Evolutionary conservation across 495 filamentous ascomycete genomes (phyloP).

Genomic region (Tuber melanosporum): DNA sequence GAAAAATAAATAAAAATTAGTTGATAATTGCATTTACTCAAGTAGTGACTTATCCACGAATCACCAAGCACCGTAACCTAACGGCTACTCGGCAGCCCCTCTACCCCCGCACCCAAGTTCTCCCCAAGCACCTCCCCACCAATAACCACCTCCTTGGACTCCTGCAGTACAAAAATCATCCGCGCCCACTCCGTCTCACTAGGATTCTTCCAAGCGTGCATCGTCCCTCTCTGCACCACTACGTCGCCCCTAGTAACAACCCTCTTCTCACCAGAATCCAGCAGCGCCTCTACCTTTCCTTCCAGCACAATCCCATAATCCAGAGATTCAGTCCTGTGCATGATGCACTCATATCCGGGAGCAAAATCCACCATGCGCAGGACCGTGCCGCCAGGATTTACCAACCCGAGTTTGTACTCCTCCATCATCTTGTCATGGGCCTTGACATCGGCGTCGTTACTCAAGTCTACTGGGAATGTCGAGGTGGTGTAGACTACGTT

Average conservation of each 20-base stretch:
- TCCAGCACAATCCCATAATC: constrained; percentile 77
- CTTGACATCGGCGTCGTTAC: neutral
- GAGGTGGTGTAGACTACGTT: neutral
- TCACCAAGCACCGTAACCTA: neutral
- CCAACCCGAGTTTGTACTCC: constrained; percentile 40
- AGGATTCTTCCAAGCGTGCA: constrained; percentile 61
- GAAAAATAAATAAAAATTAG: neutral
- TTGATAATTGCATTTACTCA: neutral
- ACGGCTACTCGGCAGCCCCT: neutral
- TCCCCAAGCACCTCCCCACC: constrained; percentile 40
- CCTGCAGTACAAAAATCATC: constrained; percentile 56
- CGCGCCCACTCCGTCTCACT: constrained; percentile 52
- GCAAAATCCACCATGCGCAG: constrained; percentile 57
- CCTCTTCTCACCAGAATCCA: constrained; percentile 56
- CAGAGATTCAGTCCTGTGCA: constrained; percentile 67
- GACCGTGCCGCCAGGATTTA: constrained; percentile 49
- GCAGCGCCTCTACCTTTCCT: constrained; percentile 57
- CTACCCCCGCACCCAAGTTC: constrained; percentile 8
- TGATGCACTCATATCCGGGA: constrained; percentile 50
- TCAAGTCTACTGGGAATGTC: neutral
- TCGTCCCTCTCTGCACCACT: constrained; percentile 59
- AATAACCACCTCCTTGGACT: constrained; percentile 46
- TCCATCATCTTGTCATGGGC: neutral
- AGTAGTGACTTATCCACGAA: neutral
- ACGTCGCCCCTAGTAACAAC: constrained; percentile 57